Evolutionary conservation across 169 alveolate genomes (phyloP).

Genomic region (Plasmodium vinckei): DNA sequence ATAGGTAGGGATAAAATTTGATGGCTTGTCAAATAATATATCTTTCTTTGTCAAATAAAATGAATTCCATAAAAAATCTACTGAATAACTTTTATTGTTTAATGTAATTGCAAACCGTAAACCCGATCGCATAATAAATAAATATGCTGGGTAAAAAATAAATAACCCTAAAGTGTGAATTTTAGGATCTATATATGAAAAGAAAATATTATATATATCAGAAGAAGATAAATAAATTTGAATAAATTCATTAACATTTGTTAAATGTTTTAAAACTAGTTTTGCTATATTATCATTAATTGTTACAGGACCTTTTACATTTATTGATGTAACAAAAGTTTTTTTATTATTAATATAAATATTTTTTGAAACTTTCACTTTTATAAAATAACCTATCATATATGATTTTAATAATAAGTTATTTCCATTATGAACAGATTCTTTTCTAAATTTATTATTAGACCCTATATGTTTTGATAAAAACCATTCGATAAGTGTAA

Average conservation of each 20-base stretch:
- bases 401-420: constrained; percentile 79
- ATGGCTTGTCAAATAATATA: constrained; percentile 30
- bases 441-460: constrained; percentile 63
- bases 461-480: constrained; percentile 78
- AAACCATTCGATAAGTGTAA: constrained; percentile 82
- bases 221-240: constrained; percentile 49
- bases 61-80: constrained; percentile 63
- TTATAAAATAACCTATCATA: constrained; percentile 83
- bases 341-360: constrained; percentile 73
- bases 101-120: constrained; percentile 55
- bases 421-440: constrained; percentile 73
- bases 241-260: constrained; percentile 73
- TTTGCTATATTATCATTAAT: constrained; percentile 79
- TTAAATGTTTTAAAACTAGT: constrained; percentile 74
- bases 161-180: constrained; percentile 40
- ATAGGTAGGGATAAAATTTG: constrained; percentile 54
- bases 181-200: constrained; percentile 32
- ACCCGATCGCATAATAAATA: constrained; percentile 69
- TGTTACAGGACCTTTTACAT: constrained; percentile 82
- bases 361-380: constrained; percentile 81
- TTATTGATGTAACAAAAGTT: constrained; percentile 76
- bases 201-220: constrained; percentile 62
- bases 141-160: constrained; percentile 58
- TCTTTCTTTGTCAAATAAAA: constrained; percentile 67
- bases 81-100: constrained; percentile 68